Base-by-base conservation (phyloP, 73 alveolate species). In the Symbiodinium natans region DNA sequence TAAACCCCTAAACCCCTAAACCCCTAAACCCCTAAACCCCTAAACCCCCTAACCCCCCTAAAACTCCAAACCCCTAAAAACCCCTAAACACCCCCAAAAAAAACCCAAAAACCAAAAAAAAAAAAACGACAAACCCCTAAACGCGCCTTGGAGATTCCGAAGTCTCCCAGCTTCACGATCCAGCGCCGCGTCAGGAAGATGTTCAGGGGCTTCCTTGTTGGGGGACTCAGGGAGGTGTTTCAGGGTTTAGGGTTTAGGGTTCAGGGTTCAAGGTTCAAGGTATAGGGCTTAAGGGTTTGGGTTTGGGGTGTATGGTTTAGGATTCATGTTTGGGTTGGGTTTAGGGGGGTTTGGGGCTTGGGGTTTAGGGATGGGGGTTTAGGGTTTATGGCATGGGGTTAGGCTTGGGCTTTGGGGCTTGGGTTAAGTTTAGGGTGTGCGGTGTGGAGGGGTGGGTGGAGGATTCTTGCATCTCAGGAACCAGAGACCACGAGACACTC, bases 91-190 rank as follows among this genome's bases (percentile, higher is more conserved):
- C n/a, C n/a, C n/a, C n/a, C n/a, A n/a, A n/a, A n/a, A n/a, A n/a
- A n/a, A n/a, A n/a, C n/a, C n/a, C n/a, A n/a, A n/a, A n/a, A n/a
- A n/a, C n/a, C n/a, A n/a, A n/a, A n/a, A n/a, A 43, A 5, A 43
- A 8, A 43, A 48, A 23, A 48, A 0, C 63, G 19, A 1, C 10
- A 2, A 0, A 59, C 5, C 38, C 34, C 88, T 11, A 0, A 0
- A 27, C 31, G 74, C 43, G 63, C 94, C 93, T 98, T 99, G 31
- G 99, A 93, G 36, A 99, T 89, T 23, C 99, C 99, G 56, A 99
- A 99, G 90, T 99, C 99, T 4, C 99, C 99, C 71, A 99, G 85
- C 98, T 99, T 99, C 82, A 99, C 96, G 46, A 98, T 99, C 77
- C 99, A 92, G 48, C 88, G 94, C 56, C 88, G 94, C 87, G 99